These are phyloP conservation scores for Rhododendron griersonianum DNA, from an alignment of 148 eudicot species.

Conservation along the genomic window DNA sequence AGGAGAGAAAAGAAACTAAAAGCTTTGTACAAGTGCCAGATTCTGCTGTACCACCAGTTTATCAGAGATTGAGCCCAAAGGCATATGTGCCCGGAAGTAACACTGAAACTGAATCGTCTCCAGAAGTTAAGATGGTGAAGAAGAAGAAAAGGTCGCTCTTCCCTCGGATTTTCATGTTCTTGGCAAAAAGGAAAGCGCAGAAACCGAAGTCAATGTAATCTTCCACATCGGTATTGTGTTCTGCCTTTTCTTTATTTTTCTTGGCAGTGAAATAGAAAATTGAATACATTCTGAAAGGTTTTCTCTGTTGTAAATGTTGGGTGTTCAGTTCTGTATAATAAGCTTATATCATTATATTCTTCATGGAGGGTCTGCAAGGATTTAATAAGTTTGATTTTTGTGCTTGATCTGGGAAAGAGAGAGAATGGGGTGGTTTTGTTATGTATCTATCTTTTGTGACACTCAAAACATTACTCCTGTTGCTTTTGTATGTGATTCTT, in stretches of 20 bases:
- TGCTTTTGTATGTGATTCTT: neutral
- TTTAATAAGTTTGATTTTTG: neutral
- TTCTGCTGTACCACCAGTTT: conserved; percentile 7
- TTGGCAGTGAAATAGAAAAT: neutral
- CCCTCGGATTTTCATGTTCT: conserved; percentile 51
- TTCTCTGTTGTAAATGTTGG: conserved; percentile 19
- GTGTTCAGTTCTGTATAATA: conserved; percentile 6
- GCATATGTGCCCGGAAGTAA: conserved; percentile 10
- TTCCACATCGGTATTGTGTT: neutral
- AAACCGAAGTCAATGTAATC: conserved; percentile 20
- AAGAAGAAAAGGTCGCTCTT: conserved; percentile 51
- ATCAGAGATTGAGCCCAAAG: conserved; percentile 20
- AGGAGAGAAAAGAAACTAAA: conserved; percentile 32
- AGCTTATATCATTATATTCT: neutral
- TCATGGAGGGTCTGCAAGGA: neutral
- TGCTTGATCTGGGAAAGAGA: neutral
- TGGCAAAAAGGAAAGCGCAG: conserved; percentile 32
- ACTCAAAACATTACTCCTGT: neutral
- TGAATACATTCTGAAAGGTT: neutral
- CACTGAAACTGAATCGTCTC: conserved; percentile 35
- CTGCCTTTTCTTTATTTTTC: neutral
- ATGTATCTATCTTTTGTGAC: neutral
- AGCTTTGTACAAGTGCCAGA: conserved; percentile 12
- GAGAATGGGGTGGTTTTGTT: neutral
- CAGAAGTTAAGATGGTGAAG: conserved; percentile 27